Conservation (phyloP, 257 asterid species). For the Fraxinus americana region DNA sequence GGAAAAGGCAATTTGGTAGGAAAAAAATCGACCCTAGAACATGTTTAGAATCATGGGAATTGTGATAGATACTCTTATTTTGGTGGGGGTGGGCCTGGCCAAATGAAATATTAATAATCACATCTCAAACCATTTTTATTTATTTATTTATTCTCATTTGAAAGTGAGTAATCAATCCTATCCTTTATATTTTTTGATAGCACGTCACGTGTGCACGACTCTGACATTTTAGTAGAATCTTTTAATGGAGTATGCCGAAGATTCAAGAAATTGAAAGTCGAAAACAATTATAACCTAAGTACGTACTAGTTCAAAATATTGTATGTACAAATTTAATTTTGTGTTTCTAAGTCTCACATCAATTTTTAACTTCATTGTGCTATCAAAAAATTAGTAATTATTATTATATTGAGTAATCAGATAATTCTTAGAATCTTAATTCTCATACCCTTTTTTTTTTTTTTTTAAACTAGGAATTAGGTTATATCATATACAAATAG, state of each 20-base stretch:
- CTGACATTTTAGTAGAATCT: not conserved
- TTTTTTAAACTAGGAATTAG: not conserved
- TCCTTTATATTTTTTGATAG: not conserved
- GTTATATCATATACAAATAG: not conserved
- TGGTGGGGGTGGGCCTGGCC: not conserved
- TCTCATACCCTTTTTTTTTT: no score
- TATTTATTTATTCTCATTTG: not conserved
- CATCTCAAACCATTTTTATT: not conserved
- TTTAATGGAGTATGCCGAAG: not conserved
- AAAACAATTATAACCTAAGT: no score
- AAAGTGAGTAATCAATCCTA: not conserved
- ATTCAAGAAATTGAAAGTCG: not conserved
- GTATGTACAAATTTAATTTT: not conserved
- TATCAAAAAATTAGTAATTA: no score
- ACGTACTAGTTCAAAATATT: not conserved
- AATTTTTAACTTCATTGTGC: no score
- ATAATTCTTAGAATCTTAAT: not conserved
- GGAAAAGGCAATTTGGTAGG: not conserved
- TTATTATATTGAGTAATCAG: not conserved
- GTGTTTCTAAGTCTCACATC: not conserved
- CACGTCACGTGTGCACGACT: not conserved
- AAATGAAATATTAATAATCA: no score
- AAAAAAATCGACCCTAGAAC: not conserved
- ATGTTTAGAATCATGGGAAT: not conserved
- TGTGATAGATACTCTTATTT: not conserved